Evolutionary conservation across 2,329 filamentous ascomycete genomes (phyloP), one percentile per base, ranked within the genome.

Genomic region (Cladosporium sp.): DNA sequence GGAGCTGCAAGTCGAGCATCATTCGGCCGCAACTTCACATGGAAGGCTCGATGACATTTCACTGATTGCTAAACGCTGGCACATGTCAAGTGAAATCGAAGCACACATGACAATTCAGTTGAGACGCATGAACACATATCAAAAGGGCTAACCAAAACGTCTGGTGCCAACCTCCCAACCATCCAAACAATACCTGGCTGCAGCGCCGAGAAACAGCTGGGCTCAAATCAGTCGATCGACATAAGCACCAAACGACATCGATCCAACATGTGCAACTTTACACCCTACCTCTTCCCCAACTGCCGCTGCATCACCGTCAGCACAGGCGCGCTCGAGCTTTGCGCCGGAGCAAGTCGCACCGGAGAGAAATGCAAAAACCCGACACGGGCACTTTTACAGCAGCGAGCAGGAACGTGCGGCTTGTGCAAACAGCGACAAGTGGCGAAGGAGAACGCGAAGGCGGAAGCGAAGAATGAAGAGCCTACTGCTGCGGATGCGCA

Each of bases 261-360:
- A 17, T 7, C 35, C 15, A 53, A 22, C 15, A 53, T 53, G 50
- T 53, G 50, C 50, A 53, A 24, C 36, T 42, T 53, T 37, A 53
- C 37, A 5, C 50, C 50, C 10, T 20, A 34, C 37, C 50, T 39
- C 37, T 42, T 42, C 36, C 15, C 37, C 12, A 34, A 35, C 50
- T 53, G 47, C 47, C 25, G 12, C 32, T 50, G 47, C 47, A 12
- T 3, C 19, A 12, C 13, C 3, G 13, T 37, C 13, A 35, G 17
- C 32, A 50, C 47, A 13, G 47, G 47, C 19, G 34, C 34, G 1
- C 47, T 50, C 13, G 4, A n/a, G 3, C 17, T 50, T 12, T 50
- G 47, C 32, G 19, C 12, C 6, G 15, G 12, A 35, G 32, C 47
- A 20, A 50, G 28, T 22, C 47, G 47, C 17, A 50, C 47, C 6